phyloP scores from a whole-genome alignment of 768 basidiomycete genomes.

The Leccinum uliginosum region DNA sequence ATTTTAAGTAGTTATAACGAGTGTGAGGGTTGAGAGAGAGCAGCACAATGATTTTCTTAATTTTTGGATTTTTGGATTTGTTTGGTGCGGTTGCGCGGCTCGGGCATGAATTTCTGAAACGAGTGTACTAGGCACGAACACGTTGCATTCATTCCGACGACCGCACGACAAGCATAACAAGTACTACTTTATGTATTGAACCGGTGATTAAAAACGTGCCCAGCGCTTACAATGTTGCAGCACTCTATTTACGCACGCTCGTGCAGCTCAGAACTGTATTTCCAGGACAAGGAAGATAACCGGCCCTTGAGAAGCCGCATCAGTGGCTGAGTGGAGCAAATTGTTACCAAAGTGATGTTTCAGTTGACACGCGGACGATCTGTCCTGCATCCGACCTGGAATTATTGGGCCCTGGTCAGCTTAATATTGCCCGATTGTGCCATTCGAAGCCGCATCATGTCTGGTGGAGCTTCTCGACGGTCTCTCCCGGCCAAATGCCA shows the following conservation, averaged over 20 bases:
- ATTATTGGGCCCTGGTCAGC: not conserved
- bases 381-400: not conserved
- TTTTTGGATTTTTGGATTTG: too few species aligned
- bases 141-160: not conserved
- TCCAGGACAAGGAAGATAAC: not conserved
- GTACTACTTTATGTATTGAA: not conserved
- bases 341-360: slow-evolving; percentile 12
- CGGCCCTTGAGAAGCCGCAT: not conserved
- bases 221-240: not conserved
- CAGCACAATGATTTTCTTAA: too few species aligned
- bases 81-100: too few species aligned
- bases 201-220: slow-evolving; percentile 1
- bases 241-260: not conserved
- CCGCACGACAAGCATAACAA: too few species aligned
- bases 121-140: not conserved
- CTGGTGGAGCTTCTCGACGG: not conserved
- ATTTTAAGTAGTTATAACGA: too few species aligned
- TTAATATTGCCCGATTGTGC: not conserved
- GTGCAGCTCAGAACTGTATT: not conserved
- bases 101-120: too few species aligned
- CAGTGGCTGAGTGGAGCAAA: slow-evolving; percentile 20
- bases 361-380: slow-evolving; percentile 9
- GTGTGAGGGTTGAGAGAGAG: too few species aligned
- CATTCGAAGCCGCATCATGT: not conserved
- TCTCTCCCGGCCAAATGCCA: not conserved